These are phyloP conservation scores for Lentinula lateritia DNA, from an alignment of 768 basidiomycete genomes.

Conservation along the genomic window DNA sequence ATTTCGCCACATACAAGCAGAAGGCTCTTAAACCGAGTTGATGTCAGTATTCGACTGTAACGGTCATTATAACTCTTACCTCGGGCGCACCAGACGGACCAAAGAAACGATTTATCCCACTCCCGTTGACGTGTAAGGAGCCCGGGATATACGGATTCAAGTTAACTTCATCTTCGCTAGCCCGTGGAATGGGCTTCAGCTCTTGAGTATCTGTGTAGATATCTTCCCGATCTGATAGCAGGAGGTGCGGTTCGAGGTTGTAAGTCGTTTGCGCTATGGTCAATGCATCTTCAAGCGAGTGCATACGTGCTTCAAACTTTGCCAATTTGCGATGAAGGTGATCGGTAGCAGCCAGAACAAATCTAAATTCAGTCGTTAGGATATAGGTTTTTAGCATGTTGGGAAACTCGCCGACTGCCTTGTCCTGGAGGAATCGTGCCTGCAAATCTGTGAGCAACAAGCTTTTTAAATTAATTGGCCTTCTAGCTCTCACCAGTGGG, in stretches of 20 bases:
- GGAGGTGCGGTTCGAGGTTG: slow-evolving; percentile 35
- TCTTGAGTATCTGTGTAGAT: slow-evolving; percentile 20
- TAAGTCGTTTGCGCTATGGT: slow-evolving; percentile 38
- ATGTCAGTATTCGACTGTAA: background rate
- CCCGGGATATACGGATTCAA: slow-evolving; percentile 31
- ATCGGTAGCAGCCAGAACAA: slow-evolving; percentile 47
- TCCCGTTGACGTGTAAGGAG: slow-evolving; percentile 38
- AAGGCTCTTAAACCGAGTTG: slow-evolving; percentile 27
- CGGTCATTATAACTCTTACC: slow-evolving; percentile 24
- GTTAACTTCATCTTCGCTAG: slow-evolving; percentile 15
- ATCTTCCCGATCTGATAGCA: slow-evolving; percentile 27
- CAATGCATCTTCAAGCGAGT: slow-evolving; percentile 48
- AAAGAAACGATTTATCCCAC: slow-evolving; percentile 36
- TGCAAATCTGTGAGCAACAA: slow-evolving; percentile 13
- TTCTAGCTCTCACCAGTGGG: slow-evolving; percentile 38
- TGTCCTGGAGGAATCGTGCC: slow-evolving; percentile 51
- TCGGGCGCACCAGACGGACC: slow-evolving; percentile 45
- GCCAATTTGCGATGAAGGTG: slow-evolving; percentile 43
- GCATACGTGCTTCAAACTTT: slow-evolving; percentile 45
- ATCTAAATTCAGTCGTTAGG: slow-evolving; percentile 22
- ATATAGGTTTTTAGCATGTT: background rate
- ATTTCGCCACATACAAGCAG: slow-evolving; percentile 28
- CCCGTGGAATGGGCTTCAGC: slow-evolving; percentile 22
- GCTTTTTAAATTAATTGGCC: background rate
- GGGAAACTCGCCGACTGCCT: slow-evolving; percentile 36